A percentile compares a stretch with the other conserved stretches of the same genome.
Conservation (phyloP, 2,329 filamentous ascomycete genomes). For the Fusarium lateritium region DNA sequence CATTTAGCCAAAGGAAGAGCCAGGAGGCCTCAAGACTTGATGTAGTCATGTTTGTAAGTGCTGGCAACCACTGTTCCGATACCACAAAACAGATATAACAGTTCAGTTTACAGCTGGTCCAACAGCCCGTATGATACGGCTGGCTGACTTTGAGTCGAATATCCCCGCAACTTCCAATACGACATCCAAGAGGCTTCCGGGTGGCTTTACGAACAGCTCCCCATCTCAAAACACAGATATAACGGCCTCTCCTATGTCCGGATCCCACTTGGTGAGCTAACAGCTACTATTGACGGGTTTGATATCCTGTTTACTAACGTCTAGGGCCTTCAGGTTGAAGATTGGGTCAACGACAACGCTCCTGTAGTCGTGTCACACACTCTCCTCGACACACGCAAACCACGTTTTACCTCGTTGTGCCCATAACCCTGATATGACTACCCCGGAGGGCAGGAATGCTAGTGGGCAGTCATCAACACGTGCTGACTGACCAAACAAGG, state of each 20-base stretch:
- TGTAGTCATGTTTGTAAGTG: too few species aligned
- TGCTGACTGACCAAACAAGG: too few species aligned
- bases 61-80: too few species aligned
- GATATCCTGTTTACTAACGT: conserved; percentile 14
- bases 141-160: too few species aligned
- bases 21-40: too few species aligned
- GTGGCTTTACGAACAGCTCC: background rate
- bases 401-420: background rate
- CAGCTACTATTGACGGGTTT: background rate
- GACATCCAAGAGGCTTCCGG: background rate
- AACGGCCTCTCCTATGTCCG: background rate
- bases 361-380: background rate
- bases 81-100: too few species aligned
- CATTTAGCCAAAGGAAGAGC: too few species aligned
- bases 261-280: background rate
- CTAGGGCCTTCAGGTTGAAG: conserved; percentile 8
- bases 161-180: background rate
- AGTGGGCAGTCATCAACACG: too few species aligned
- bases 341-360: conserved; percentile 13
- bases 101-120: too few species aligned
- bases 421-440: background rate
- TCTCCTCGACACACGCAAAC: background rate
- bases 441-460: too few species aligned
- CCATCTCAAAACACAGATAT: background rate
- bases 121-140: too few species aligned